Evolutionary conservation across 345 rosid species (phyloP).

Genomic region (Mangifera indica): DNA sequence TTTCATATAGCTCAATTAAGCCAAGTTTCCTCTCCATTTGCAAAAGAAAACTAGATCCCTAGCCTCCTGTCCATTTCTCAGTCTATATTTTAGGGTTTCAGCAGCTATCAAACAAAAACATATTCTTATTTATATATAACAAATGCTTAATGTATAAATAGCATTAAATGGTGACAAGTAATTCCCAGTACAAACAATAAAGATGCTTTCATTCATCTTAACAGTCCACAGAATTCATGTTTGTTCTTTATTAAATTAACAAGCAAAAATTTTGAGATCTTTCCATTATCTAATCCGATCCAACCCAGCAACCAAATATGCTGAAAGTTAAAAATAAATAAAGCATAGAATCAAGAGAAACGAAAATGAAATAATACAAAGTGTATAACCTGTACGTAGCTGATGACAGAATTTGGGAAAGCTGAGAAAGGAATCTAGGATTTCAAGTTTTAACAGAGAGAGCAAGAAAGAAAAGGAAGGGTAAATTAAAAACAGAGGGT

Average conservation of each 20-base stretch:
- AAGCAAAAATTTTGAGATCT: slow-evolving; percentile 1
- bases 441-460: neutral
- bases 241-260: neutral
- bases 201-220: neutral
- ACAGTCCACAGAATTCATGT: neutral
- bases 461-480: neutral
- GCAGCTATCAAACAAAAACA: neutral
- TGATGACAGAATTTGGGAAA: neutral
- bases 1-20: neutral
- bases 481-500: neutral
- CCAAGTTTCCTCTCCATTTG: no score
- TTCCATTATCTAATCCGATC: slow-evolving; percentile 1
- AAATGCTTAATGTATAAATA: no score
- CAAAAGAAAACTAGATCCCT: neutral
- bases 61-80: neutral
- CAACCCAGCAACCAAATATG: slow-evolving; percentile 1
- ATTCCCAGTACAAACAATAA: neutral
- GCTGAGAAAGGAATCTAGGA: slow-evolving; percentile 9
- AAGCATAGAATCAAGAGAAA: neutral
- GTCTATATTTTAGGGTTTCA: neutral
- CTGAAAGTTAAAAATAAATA: neutral
- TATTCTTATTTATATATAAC: neutral
- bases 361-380: neutral
- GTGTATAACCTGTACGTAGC: neutral
- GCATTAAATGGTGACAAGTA: neutral